These are phyloP conservation scores for Phoma herbarum DNA, from an alignment of 2,329 filamentous ascomycete species.

Conservation along the genomic window DNA sequence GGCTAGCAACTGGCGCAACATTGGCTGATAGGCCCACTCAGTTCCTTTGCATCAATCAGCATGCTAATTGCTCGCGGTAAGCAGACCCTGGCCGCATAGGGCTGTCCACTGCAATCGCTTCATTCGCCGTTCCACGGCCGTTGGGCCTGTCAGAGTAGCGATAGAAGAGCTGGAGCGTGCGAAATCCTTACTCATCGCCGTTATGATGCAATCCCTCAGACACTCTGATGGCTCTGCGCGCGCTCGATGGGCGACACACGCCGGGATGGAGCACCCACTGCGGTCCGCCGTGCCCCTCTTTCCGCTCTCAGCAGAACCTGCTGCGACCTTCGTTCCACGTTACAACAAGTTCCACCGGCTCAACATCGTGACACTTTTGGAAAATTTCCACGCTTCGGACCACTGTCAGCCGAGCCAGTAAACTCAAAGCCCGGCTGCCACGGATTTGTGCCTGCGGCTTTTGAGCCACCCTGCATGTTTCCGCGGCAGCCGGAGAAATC, in stretches of 20 bases:
- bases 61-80: constrained; percentile 27
- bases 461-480: constrained; percentile 20
- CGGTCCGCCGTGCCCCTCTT: constrained; percentile 21
- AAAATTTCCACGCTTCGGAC: constrained; percentile 27
- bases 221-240: constrained; percentile 7
- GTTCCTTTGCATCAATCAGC: constrained; percentile 42
- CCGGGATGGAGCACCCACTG: constrained; percentile 20
- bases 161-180: constrained; percentile 8
- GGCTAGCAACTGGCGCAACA: constrained; percentile 22
- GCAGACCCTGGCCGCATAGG: constrained; percentile 27
- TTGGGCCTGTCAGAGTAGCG: constrained; percentile 15
- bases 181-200: constrained; percentile 19
- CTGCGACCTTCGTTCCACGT: constrained; percentile 15
- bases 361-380: constrained; percentile 21
- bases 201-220: constrained; percentile 24
- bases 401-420: constrained; percentile 33
- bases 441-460: constrained; percentile 19
- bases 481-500: constrained; percentile 21
- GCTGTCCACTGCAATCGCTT: constrained; percentile 19
- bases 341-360: constrained; percentile 24
- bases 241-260: constrained; percentile 21
- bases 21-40: constrained; percentile 29
- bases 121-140: constrained; percentile 23
- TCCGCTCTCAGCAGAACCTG: constrained; percentile 17
- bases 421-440: constrained; percentile 20